Evolutionary conservation across 768 basidiomycete genomes (phyloP), one percentile per base, ranked within the genome.

Genomic region (Auricularia heimuer): DNA sequence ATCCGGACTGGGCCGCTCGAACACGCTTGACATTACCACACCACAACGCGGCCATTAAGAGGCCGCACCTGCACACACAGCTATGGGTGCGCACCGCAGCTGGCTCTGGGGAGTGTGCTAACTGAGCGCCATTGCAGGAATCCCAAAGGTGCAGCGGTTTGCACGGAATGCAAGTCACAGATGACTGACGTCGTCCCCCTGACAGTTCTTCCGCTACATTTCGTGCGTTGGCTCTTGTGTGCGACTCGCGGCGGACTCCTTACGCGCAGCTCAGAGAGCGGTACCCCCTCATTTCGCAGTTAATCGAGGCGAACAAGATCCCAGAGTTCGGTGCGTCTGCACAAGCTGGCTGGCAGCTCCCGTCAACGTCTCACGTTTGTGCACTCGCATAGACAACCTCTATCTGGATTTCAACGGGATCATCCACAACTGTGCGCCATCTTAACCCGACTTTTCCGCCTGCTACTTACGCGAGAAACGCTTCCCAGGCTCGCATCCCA

Each of bases 281-380:
- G 67, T 99, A 99, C 75, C 96, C 97, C 62, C 83, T 99, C 69
- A 99, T 95, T 16, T 98, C 96, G 18, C 97, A 98, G 75, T 82
- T 98, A 65, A 97, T 98, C 68, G 87, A 96, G 75, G 94, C 97
- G 80, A 97, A 98, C 79, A 94, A 94, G 81, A 98, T 99, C 67
- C 96, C 94, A 16, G 97, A 98, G 77, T 99, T 99, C 73, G 96
- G 93, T 90, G 67, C 67, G 82, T 73, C 2, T 58, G 42, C 29
- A 29, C 29, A 29, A 29, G 29, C 29, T 29, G 29, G 29, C 29
- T 29, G 29, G 0, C 29, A 29, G 29, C 29, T 29, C 29, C 29
- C 29, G 29, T 29, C 29, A 29, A 29, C 56, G 37, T 14, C 12
- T 16, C 44, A 39, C 63, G n/a, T 42, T 21, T 10, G 16, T 54